Evolutionary conservation across 805 yeast species (phyloP).

Genomic region (Cyberlindnera petersonii): DNA sequence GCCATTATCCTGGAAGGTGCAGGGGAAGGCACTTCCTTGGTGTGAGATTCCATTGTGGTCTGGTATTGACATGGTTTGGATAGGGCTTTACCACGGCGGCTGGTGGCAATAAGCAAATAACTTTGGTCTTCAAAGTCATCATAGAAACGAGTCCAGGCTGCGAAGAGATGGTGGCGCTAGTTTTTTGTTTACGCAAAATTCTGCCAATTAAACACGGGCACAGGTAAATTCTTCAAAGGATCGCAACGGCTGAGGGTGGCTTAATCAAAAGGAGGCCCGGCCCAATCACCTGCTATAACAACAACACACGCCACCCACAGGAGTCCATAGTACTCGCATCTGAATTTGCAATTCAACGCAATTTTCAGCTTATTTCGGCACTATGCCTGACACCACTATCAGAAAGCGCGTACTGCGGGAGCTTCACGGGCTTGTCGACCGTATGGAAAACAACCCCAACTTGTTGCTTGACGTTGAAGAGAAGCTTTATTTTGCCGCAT

Average conservation of each 20-base stretch:
- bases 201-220: conserved; percentile 3
- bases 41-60: neutral
- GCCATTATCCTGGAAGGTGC: conserved; percentile 20
- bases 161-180: too few species aligned
- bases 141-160: too few species aligned
- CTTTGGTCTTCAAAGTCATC: too few species aligned
- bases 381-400: conserved; percentile 3
- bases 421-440: conserved; percentile 8
- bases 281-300: neutral
- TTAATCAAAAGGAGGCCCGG: neutral
- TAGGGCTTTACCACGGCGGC: neutral
- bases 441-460: conserved; percentile 3
- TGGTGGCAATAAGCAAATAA: too few species aligned
- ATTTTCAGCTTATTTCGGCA: neutral
- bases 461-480: conserved; percentile 6
- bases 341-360: neutral
- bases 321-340: neutral
- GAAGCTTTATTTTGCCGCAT: conserved; percentile 29
- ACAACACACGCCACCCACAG: neutral
- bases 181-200: neutral
- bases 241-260: neutral
- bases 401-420: conserved; percentile 9
- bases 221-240: neutral
- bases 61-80: neutral
- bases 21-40: conserved; percentile 7